Evolutionary conservation across 139 green algal genomes (phyloP), one percentile per base, ranked within the genome.

Genomic region (Gonium pectorale): DNA sequence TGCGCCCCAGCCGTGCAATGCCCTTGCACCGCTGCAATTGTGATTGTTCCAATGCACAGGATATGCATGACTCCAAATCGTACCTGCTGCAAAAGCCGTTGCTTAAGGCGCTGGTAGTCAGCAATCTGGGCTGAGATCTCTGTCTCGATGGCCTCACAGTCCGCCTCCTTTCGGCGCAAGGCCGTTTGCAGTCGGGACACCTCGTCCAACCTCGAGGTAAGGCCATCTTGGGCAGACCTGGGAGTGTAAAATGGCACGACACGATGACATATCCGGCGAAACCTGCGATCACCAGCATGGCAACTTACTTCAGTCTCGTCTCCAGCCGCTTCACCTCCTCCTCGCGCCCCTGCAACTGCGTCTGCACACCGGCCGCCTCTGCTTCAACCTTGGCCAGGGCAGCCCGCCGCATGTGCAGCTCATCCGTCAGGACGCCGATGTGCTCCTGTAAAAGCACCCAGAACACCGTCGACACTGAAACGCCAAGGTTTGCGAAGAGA

Each of bases 91-190:
- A 85, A 2, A 26, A 85, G 73, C 27, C 83, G 63, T 31, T 74
- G 72, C 75, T 88, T 88, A 41, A 88, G 75, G 26, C 67, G 66
- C 74, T 88, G 66, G 67, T 88, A 88, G 74, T 88, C 83, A 1
- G 62, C 74, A 2, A 88, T 88, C 66, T 88, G 83, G 38, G 74
- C 63, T 41, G 73, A 43, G 22, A 88, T 88, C 59, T 88, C 83
- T 4, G 73, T 79, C 75, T 88, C 74, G 24, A 88, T 54, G 26
- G 83, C 72, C 27, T 70, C 67, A 40, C 70, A 83, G 52, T 88
- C 83, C 24, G 74, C 83, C 63, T 88, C 83, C 83, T 88, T 88
- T 54, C 83, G 83, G 5, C 63, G 64, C 41, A 88, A 66, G 11
- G 64, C 49, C 26, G 83, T 46, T 41, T 79, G 74, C 74, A 88